These are phyloP conservation scores for Neurospora cerealis DNA, from an alignment of 495 filamentous ascomycete genomes.

Conservation along the genomic window DNA sequence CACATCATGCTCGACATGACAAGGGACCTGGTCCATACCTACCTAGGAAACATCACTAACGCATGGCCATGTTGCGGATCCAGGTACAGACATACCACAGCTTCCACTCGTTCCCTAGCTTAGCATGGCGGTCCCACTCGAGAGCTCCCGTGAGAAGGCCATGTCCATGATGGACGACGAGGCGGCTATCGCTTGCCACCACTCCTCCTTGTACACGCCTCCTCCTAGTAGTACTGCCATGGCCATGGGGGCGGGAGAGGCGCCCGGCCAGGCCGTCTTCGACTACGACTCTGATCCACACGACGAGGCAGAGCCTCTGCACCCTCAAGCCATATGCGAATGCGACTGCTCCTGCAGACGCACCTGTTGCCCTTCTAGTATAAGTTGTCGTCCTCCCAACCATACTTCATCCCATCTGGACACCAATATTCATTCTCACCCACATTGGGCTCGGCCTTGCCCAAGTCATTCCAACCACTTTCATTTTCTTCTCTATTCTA, in stretches of 20 bases:
- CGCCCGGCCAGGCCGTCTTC: not conserved
- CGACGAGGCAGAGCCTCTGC: slow-evolving; percentile 9
- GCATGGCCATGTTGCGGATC: not conserved
- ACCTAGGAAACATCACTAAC: not conserved
- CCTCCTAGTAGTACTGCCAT: slow-evolving; percentile 6
- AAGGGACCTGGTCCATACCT: not conserved
- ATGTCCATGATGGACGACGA: slow-evolving; percentile 5
- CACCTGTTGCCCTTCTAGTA: not conserved
- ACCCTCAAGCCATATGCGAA: not conserved
- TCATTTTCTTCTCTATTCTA: not conserved
- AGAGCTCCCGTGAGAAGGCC: not conserved
- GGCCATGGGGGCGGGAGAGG: slow-evolving; percentile 9
- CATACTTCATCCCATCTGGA: not conserved
- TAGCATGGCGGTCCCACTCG: slow-evolving; percentile 4
- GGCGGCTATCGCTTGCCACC: slow-evolving; percentile 22
- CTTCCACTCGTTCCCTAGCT: not conserved
- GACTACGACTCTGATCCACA: not conserved
- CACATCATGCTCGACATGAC: not conserved
- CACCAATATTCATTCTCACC: not conserved
- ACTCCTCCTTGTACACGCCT: slow-evolving; percentile 5
- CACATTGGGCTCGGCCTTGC: not conserved
- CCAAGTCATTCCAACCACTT: not conserved
- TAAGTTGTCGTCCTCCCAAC: not conserved
- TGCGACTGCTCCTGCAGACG: not conserved
- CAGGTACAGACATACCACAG: not conserved